Evolutionary conservation across 805 yeast genomes (phyloP), one percentile per base, ranked within the genome.

Genomic region (Schizosaccharomyces japonicus): DNA sequence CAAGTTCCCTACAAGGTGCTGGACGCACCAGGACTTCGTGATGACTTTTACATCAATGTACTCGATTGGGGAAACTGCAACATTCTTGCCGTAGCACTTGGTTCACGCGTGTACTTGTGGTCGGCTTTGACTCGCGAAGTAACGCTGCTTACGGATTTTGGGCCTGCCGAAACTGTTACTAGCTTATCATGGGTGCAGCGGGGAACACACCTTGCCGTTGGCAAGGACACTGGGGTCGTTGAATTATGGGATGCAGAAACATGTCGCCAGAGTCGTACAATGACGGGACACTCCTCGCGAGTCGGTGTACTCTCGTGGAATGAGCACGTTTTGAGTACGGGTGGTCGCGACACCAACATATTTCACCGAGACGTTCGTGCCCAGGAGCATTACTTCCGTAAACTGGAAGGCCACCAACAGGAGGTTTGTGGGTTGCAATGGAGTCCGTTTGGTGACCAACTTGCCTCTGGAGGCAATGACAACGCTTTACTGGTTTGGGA

Each of bases 381-480:
- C 31, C 80, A 87, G 5, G 80, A 79, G 28, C 94, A 84, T 55
- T 84, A 68, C 59, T 73, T 82, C 57, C 75, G 76, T 52, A 71
- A 74, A 52, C 66, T 90, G 30, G 77, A 73, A 33, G 66, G 71
- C 25, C 98, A 90, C 62, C 73, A 76, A 49, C 96, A 90, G 62
- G 98, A 90, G 61, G 93, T 90, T 40, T 90, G 98, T 64, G 98
- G 98, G 2, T 68, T 90, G 54, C 76, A 76, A 58, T 90, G 98
- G 98, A 85, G 85, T 56, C 69, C 73, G 4, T 90, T 82, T 49
- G 93, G 81, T 54, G 83, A 85, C 60, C 84, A 81, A 59, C 68
- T 90, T 45, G 98, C 95, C 0, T 77, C 90, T 25, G 98, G 98
- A 25, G 94, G 95, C 44, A 90, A 90, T 59, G 98, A 90, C 62